phyloP scores from a whole-genome alignment of 805 yeast species.

The Lachancea meyersii region DNA sequence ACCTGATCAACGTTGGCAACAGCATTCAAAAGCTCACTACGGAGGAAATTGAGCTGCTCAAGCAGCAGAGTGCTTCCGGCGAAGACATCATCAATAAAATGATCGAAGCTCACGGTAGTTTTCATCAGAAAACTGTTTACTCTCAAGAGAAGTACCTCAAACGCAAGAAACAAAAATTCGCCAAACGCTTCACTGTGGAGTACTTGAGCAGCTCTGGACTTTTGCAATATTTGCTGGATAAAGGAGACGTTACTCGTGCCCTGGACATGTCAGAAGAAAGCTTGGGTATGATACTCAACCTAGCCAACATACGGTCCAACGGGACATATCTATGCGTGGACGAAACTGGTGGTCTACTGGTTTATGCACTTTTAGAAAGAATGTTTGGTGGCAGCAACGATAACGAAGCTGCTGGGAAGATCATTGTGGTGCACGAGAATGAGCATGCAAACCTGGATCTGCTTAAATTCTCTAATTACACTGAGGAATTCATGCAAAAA shows the following conservation, averaged over 20 bases:
- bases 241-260: conserved; percentile 61
- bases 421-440: conserved; percentile 79
- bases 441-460: conserved; percentile 84
- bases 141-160: conserved; percentile 89
- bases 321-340: conserved; percentile 85
- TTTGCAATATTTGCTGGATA: conserved; percentile 67
- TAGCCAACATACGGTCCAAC: conserved; percentile 81
- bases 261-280: conserved; percentile 83
- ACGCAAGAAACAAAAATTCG: conserved; percentile 87
- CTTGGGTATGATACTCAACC: conserved; percentile 66
- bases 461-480: conserved; percentile 57
- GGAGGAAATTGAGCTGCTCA: conserved; percentile 81
- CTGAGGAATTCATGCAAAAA: conserved; percentile 44
- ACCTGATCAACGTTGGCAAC: conserved; percentile 61
- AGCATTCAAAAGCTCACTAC: conserved; percentile 65
- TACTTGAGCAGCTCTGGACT: conserved; percentile 65
- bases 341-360: conserved; percentile 89
- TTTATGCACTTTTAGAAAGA: conserved; percentile 81
- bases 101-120: conserved; percentile 76
- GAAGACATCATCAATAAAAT: conserved; percentile 75
- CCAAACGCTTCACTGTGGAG: conserved; percentile 78
- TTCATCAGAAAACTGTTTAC: conserved; percentile 79
- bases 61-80: conserved; percentile 64
- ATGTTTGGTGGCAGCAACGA: conserved; percentile 49
- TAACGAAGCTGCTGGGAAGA: conserved; percentile 42